These are phyloP conservation scores for Alternaria longipes DNA, from an alignment of 2,329 filamentous ascomycete species.

Conservation along the genomic window DNA sequence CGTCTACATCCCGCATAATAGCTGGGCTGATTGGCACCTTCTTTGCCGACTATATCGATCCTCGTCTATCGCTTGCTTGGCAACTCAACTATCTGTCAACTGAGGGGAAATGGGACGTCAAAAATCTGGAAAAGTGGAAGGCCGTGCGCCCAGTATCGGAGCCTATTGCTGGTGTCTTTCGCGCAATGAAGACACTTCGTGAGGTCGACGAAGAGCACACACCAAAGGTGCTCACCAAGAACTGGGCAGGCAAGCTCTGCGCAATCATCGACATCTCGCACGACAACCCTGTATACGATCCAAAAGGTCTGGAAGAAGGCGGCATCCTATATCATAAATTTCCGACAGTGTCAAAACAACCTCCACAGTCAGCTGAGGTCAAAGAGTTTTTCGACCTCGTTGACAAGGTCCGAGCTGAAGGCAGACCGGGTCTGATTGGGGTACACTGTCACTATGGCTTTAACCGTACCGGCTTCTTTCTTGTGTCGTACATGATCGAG, in stretches of 20 bases:
- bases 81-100: constrained; percentile 88
- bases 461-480: constrained; percentile 91
- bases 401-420: constrained; percentile 54
- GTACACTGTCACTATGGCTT: constrained; percentile 98
- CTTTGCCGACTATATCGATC: constrained; percentile 76
- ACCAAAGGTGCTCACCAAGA: constrained; percentile 73
- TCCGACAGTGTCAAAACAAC: constrained; percentile 90
- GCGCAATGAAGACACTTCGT: constrained; percentile 90
- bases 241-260: constrained; percentile 73
- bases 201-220: constrained; percentile 87
- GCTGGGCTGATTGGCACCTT: constrained; percentile 87
- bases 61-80: constrained; percentile 84
- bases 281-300: constrained; percentile 89
- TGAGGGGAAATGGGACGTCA: constrained; percentile 97
- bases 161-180: constrained; percentile 80
- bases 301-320: constrained; percentile 58
- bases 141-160: constrained; percentile 78
- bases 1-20: constrained; percentile 76
- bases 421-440: constrained; percentile 65
- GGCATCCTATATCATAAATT: constrained; percentile 74
- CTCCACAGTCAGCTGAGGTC: constrained; percentile 72
- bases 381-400: constrained; percentile 67
- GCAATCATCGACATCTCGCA: constrained; percentile 92
- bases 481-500: constrained; percentile 91
- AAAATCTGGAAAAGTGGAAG: constrained; percentile 93